phyloP scores from a whole-genome alignment of 371 early-diverging fungal species.

The Mucor piriformis region DNA sequence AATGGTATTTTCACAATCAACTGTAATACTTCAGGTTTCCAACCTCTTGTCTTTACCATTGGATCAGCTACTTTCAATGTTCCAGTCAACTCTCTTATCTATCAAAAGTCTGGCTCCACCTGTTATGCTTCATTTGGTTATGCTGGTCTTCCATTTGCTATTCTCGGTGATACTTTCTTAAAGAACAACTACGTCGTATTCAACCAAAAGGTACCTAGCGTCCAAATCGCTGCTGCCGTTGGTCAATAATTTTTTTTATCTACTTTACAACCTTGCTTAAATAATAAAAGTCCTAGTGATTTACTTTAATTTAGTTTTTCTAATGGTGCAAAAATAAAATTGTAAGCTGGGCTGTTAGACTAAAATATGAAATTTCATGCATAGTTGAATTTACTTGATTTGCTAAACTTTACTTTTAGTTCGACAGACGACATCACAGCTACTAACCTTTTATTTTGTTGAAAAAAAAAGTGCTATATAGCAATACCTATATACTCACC shows the following conservation, averaged over 20 bases:
- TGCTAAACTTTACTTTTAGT: no score
- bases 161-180: slow-evolving; percentile 53
- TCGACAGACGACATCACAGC: no score
- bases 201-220: slow-evolving; percentile 32
- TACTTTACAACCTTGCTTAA: no score
- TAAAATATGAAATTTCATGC: no score
- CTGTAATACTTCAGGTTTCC: slow-evolving; percentile 18
- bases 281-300: no score
- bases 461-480: no score
- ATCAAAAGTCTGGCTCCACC: slow-evolving; percentile 8
- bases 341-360: no score
- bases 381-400: no score
- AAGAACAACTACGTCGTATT: slow-evolving; percentile 56
- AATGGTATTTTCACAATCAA: slow-evolving; percentile 28
- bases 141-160: slow-evolving; percentile 29
- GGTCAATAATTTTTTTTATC: neutral
- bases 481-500: no score
- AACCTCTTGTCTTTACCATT: slow-evolving; percentile 24
- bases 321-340: no score
- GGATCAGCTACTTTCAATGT: slow-evolving; percentile 19
- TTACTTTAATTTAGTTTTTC: no score
- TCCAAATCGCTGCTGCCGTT: slow-evolving; percentile 25
- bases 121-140: slow-evolving; percentile 28
- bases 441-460: no score
- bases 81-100: slow-evolving; percentile 23